Evolutionary conservation across 768 basidiomycete species (phyloP).

Genomic region (Boletus pseudopeckii): DNA sequence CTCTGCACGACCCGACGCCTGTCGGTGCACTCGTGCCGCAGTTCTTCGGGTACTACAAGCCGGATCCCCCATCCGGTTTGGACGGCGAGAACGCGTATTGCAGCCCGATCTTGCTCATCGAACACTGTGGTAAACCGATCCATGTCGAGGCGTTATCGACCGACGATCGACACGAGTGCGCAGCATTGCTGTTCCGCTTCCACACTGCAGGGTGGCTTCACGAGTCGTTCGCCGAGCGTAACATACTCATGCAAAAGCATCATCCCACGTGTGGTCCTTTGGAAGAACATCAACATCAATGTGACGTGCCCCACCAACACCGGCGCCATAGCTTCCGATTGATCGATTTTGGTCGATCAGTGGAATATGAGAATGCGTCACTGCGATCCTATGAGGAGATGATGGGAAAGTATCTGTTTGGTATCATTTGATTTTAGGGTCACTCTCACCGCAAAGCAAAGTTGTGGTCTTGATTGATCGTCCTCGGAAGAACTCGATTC

Average conservation of each 20-base stretch:
- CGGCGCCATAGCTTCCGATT: constrained; percentile 36
- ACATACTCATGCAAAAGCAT: constrained; percentile 42
- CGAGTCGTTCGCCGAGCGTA: constrained; percentile 40
- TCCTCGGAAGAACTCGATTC: too few relatives aligned
- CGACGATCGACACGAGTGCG: constrained; percentile 40
- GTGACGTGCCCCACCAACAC: not conserved
- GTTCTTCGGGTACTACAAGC: constrained; percentile 57
- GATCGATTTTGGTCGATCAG: constrained; percentile 48
- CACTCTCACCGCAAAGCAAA: not conserved
- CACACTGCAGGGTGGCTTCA: constrained; percentile 39
- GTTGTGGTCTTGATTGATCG: not conserved
- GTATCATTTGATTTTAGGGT: not conserved
- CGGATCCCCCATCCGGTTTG: constrained; percentile 31
- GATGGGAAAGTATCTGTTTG: not conserved
- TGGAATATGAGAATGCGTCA: rapidly evolving
- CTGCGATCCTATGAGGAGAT: not conserved
- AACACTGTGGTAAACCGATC: constrained; percentile 40
- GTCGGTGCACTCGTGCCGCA: constrained; percentile 54
- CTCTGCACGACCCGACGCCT: constrained; percentile 43
- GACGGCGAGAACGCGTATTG: not conserved
- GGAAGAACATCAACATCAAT: not conserved
- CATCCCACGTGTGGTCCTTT: constrained; percentile 32
- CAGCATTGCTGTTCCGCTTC: constrained; percentile 37
- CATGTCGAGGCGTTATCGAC: constrained; percentile 16
- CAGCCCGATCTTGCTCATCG: constrained; percentile 14